Base-by-base conservation (phyloP, 768 basidiomycete genomes). In the Filobasidium floriforme region DNA sequence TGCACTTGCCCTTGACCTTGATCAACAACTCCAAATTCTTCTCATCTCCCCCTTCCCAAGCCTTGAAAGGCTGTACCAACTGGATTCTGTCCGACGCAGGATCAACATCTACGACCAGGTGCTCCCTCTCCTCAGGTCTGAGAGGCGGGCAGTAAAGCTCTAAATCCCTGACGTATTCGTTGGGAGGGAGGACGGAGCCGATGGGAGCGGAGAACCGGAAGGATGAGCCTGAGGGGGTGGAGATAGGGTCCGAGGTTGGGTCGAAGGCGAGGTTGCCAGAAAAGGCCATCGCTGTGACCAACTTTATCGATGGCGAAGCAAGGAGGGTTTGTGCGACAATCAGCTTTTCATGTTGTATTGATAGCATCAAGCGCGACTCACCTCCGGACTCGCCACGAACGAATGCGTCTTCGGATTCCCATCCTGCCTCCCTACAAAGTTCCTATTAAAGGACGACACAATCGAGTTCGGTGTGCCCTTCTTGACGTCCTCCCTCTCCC, bases 1-100 rank as follows among this genome's bases (percentile, higher is more conserved):
- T 68, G 49, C 68, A 68, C 49, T 68, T 68, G 9, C 68, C 68
- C 43, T 59, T 41, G 29, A 68, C 68, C 57, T 68, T 66, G 65
- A 68, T 68, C 59, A 68, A 41, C 46, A 61, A 41, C 54, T 68
- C 61, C 18, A 66, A 32, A 15, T 40, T 37, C 37, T 61, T 37
- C 24, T 52, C 26, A 29, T 65, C 64, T 43, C 41, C 29, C 29
- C 68, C 68, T 28, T 65, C 54, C 63, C 64, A 68, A 9, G 60
- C 24, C 37, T 54, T 62, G 54, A 68, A 68, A 37, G 68, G 68
- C 22, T 55, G 24, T 29, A 68, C 59, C 61, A 68, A 26, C 51
- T 68, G 68, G n/a, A 68, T 68, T 28, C 68, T 12, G 0, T 52
- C 55, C 6, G 60, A 61, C 3, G 24, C 28, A 18, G 68, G 49